Percentiles rank a stretch among this genome's conserved stretches.
These are phyloP conservation scores for Limnomonas spitsbergensis DNA, from an alignment of 139 green algal species.

Conservation along the genomic window DNA sequence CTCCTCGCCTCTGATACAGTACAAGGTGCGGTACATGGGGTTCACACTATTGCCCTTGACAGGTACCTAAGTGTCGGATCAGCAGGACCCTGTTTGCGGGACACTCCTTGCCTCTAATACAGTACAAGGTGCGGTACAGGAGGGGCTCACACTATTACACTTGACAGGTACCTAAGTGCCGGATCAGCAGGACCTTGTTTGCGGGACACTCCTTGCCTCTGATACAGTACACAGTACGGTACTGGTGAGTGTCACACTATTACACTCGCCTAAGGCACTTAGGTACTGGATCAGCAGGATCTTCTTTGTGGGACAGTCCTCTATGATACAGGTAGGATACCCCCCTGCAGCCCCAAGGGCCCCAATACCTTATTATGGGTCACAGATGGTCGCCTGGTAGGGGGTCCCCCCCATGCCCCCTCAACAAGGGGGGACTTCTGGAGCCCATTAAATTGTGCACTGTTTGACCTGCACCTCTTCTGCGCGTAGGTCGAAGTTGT, in stretches of 20 bases:
- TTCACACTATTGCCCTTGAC: neutral
- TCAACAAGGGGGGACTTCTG: too few relatives aligned
- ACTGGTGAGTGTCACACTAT: neutral
- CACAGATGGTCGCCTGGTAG: too few relatives aligned
- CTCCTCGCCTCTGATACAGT: constrained; percentile 32
- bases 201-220: constrained; percentile 30
- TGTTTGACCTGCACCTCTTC: too few relatives aligned
- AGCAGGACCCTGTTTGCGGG: constrained; percentile 37
- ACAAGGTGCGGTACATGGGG: constrained; percentile 23
- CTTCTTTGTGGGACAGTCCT: constrained; percentile 34
- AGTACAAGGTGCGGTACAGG: constrained; percentile 31
- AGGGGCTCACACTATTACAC: neutral
- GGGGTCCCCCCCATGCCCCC: too few relatives aligned
- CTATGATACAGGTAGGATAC: constrained; percentile 26
- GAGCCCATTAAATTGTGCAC: too few relatives aligned
- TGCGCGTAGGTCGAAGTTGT: constrained; percentile 21
- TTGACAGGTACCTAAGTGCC: too few relatives aligned
- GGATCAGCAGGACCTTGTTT: constrained; percentile 41
- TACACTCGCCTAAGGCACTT: too few relatives aligned
- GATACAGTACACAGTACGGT: constrained; percentile 36
- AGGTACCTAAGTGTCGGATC: constrained; percentile 57
- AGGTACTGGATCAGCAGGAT: constrained; percentile 47
- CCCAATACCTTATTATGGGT: too few relatives aligned
- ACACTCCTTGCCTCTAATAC: constrained; percentile 28
- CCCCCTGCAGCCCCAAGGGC: too few relatives aligned